Evolutionary conservation across 2,329 filamentous ascomycete species (phyloP), one percentile per base, ranked within the genome.

Genomic region (Magnaporthiopsis rhizophila): DNA sequence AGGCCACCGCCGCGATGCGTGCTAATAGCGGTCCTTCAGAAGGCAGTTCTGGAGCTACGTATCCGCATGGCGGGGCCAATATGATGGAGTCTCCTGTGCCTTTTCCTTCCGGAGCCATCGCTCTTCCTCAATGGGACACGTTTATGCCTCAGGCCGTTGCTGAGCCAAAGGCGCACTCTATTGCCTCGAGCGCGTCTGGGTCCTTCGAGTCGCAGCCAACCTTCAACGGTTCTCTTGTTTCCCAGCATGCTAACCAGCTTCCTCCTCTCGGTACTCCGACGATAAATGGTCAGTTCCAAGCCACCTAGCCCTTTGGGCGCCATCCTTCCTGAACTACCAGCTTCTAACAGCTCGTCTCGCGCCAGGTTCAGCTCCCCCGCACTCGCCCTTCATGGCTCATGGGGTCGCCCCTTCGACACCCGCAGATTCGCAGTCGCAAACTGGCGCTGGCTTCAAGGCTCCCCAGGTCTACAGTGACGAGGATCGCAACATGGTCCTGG

Each of bases 71-170:
- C 71, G 86, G 84, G 68, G 82, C 87, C 64, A 82, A 88, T 58
- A 82, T 92, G 72, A 86, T 96, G 80, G 92, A 96, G 72, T 84
- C 90, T 21, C 83, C 89, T 64, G 88, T 90, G 63, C 86, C 88
- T 21, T 96, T 93, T 71, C 83, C 90, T 64, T 86, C 90, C 8
- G 89, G 89, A 64, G 88, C 91, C 66, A 91, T 94, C 71, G 90
- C 90, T 66, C 78, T 96, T 62, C 90, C 92, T 50, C 92, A 92
- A 66, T 98, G 94, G 94, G 94, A 97, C 72, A 86, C 87, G 56
- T 95, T 95, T 81, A 86, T 96, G 79, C 83, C 90, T 34, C 86
- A 89, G 69, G 78, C 83, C 26, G 84, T 86, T 36, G 79, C 84
- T 53, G 89, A 96, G 71, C 80, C 88, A 64, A 94, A 94, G 78